phyloP scores from a whole-genome alignment of 352 stramenopile species.

The Thalassiosira exigua region DNA sequence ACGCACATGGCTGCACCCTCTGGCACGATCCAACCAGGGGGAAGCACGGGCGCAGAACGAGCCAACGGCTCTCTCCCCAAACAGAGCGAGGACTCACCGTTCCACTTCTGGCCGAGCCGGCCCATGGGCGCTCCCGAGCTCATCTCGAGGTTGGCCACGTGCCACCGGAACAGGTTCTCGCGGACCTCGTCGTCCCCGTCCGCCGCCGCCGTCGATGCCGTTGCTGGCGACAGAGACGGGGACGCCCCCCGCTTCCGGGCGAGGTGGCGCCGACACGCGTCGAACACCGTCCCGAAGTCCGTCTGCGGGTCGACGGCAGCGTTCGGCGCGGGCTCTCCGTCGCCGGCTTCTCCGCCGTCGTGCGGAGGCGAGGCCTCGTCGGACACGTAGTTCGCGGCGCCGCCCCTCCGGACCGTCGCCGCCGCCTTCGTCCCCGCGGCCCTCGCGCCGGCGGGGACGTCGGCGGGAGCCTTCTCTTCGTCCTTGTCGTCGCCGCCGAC shows the following conservation, averaged over 20 bases:
- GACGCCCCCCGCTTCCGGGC: neutral
- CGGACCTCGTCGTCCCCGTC: constrained; percentile 26
- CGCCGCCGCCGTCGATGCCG: no score
- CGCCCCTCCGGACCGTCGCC: no score
- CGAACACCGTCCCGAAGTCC: constrained; percentile 52
- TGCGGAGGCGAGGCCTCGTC: constrained; percentile 27
- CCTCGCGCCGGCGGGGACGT: no score
- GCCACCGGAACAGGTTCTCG: constrained; percentile 83
- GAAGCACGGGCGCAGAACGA: no score
- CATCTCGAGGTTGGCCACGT: constrained; percentile 86
- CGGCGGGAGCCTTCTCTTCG: no score
- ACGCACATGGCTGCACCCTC: no score
- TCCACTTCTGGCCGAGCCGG: constrained; percentile 84
- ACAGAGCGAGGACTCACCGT: no score
- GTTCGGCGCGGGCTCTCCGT: neutral
- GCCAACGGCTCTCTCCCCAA: no score
- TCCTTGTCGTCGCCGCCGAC: constrained; percentile 1
- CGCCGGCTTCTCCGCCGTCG: neutral
- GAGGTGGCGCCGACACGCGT: constrained; percentile 45
- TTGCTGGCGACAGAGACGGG: no score
- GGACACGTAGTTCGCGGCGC: constrained; percentile 44
- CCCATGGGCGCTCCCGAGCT: constrained; percentile 80
- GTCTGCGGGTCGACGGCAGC: constrained; percentile 16
- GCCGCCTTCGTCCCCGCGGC: no score
- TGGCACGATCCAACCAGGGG: no score